Evolutionary conservation across 1,139 yeast species (phyloP).

Genomic region (Nadsonia starkeyi-henricii): DNA sequence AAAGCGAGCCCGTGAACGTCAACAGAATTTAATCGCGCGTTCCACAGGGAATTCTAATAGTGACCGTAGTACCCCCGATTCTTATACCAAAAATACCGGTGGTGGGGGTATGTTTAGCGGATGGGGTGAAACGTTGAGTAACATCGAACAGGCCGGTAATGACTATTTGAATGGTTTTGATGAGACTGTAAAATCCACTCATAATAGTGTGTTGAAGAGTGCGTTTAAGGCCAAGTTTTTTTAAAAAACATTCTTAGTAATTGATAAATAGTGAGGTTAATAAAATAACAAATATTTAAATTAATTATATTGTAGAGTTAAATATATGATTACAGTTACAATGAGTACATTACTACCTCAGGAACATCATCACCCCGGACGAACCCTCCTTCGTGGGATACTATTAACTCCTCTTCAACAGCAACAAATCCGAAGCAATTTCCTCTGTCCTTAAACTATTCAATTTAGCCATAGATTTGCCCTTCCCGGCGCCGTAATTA

Average conservation of each 20-base stretch:
- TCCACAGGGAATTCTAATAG: constrained; percentile 10
- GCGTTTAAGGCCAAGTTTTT: constrained; percentile 20
- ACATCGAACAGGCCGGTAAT: constrained; percentile 20
- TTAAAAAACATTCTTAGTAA: too few species aligned
- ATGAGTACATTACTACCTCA: too few species aligned
- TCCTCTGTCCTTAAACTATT: background rate
- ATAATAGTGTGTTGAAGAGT: constrained; percentile 17
- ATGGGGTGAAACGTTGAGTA: constrained; percentile 19
- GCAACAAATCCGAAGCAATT: too few species aligned
- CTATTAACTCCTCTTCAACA: too few species aligned
- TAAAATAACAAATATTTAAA: too few species aligned
- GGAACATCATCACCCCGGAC: too few species aligned
- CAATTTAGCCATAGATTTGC: background rate
- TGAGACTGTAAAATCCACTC: constrained; percentile 18
- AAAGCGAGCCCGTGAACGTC: constrained; percentile 13
- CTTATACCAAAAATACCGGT: constrained; percentile 23
- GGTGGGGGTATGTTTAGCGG: constrained; percentile 13
- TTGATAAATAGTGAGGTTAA: background rate
- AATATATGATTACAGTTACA: too few species aligned
- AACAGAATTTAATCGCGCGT: background rate
- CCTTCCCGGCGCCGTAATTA: background rate
- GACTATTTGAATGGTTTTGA: constrained; percentile 19
- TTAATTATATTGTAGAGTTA: too few species aligned
- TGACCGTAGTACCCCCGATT: constrained; percentile 27
- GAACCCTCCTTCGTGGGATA: too few species aligned